Conservation (phyloP, 2,329 filamentous ascomycete species). For the Monilinia vaccinii-corymbosi region DNA sequence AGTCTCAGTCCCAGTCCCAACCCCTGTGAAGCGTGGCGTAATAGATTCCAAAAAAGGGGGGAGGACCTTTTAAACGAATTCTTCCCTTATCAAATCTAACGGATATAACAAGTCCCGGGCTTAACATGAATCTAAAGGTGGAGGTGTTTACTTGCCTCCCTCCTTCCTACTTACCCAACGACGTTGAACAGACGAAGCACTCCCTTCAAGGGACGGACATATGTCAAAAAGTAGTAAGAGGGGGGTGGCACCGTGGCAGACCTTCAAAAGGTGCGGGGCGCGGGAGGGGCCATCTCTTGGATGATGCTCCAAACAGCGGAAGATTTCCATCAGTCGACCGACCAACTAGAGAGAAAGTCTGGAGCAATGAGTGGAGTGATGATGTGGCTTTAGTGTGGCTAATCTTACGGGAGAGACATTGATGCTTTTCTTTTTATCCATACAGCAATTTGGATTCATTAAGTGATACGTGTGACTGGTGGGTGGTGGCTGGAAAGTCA, state of each 20-base stretch:
- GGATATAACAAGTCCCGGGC: not conserved
- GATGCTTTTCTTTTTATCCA: not conserved
- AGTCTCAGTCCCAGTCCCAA: too few species aligned
- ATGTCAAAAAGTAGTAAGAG: slow-evolving; percentile 4
- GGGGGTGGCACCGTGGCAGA: not conserved
- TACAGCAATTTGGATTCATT: not conserved
- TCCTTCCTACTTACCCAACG: not conserved
- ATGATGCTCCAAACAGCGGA: not conserved
- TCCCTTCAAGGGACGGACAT: not conserved
- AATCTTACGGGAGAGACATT: not conserved
- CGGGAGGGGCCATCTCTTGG: not conserved
- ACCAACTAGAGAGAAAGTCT: not conserved
- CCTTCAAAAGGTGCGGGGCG: not conserved
- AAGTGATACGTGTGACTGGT: not conserved
- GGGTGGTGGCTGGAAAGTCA: too few species aligned
- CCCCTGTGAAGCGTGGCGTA: not conserved
- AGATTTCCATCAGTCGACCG: not conserved
- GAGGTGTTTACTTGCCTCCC: not conserved
- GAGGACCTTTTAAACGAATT: not conserved
- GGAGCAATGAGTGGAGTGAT: not conserved
- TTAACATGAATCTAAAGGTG: not conserved
- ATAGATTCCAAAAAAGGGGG: not conserved
- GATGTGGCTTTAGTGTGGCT: not conserved
- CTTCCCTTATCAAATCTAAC: not conserved
- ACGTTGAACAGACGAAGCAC: not conserved